Evolutionary conservation across 345 rosid genomes (phyloP).

Genomic region (Nephelium lappaceum): DNA sequence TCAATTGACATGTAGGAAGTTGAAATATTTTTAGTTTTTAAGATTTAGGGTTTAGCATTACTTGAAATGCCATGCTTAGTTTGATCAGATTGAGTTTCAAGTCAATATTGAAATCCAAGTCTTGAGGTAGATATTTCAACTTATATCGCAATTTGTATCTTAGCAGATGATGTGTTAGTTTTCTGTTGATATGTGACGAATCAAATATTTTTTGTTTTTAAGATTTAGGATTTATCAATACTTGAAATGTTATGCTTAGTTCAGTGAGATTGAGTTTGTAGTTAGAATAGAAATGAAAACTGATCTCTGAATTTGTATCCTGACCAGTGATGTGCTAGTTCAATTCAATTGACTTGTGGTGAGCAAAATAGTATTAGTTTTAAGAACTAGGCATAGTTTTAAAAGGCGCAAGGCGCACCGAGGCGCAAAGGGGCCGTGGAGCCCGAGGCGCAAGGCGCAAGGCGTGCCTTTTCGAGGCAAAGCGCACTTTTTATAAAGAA

Average conservation of each 20-base stretch:
- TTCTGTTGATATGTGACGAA: no score
- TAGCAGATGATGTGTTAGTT: background rate
- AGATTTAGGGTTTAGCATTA: no score
- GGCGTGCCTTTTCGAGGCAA: no score
- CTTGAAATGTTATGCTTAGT: background rate
- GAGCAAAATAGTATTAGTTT: background rate
- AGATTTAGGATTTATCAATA: background rate
- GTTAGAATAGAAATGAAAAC: background rate
- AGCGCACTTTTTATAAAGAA: no score
- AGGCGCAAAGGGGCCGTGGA: no score
- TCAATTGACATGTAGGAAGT: no score
- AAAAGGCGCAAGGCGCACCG: no score
- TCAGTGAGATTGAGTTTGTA: conserved; percentile 37
- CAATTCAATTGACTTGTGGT: background rate
- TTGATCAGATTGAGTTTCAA: conserved; percentile 4
- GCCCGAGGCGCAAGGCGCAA: no score
- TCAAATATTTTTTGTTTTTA: no score
- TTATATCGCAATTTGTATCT: background rate
- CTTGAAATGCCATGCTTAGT: no score
- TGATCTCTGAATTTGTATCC: background rate
- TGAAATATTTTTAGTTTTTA: no score
- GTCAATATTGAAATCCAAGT: no score
- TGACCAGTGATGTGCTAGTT: background rate
- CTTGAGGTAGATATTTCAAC: background rate
- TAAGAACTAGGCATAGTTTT: background rate